phyloP scores from a whole-genome alignment of 192 early-diverging fungal species.

The Geranomyces michiganensis region DNA sequence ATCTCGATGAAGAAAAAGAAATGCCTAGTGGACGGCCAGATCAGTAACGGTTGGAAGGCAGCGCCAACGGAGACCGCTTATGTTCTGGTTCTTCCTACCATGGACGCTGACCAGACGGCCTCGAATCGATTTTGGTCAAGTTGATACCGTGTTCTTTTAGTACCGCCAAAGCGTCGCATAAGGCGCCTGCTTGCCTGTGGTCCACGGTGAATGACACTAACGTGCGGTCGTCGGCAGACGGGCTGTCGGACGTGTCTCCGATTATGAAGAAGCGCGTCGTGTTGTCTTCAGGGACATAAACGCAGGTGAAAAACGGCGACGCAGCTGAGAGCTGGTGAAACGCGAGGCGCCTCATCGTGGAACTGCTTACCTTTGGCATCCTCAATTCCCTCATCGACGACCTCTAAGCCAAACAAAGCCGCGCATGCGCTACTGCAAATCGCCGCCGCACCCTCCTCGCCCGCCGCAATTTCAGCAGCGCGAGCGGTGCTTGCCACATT shows the following conservation, averaged over 20 bases:
- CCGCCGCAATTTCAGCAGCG: constrained; percentile 84
- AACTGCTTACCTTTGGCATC: constrained; percentile 61
- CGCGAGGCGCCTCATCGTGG: not conserved
- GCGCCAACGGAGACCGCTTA: not conserved
- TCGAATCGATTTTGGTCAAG: constrained; percentile 88
- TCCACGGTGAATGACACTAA: constrained; percentile 89
- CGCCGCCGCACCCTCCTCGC: constrained; percentile 77
- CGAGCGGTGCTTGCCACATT: constrained; percentile 80
- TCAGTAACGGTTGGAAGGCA: not conserved
- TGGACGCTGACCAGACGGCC: constrained; percentile 73
- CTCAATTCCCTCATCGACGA: constrained; percentile 79
- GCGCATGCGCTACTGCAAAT: constrained; percentile 81
- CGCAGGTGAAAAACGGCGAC: too few species aligned
- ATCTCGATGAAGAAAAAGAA: constrained; percentile 95
- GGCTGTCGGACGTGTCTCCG: constrained; percentile 63
- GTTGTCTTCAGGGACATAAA: constrained; percentile 60
- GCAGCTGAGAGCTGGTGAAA: too few species aligned
- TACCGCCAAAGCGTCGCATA: constrained; percentile 81
- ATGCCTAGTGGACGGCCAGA: constrained; percentile 55
- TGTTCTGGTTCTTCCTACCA: constrained; percentile 58
- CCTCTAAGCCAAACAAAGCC: constrained; percentile 74
- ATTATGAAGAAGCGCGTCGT: constrained; percentile 93
- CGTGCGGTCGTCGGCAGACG: constrained; percentile 76
- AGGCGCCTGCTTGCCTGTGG: constrained; percentile 82
- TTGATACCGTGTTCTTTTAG: constrained; percentile 83